Base-by-base conservation (phyloP, 371 early-diverging fungal species). In the Saksenaea oblongispora region DNA sequence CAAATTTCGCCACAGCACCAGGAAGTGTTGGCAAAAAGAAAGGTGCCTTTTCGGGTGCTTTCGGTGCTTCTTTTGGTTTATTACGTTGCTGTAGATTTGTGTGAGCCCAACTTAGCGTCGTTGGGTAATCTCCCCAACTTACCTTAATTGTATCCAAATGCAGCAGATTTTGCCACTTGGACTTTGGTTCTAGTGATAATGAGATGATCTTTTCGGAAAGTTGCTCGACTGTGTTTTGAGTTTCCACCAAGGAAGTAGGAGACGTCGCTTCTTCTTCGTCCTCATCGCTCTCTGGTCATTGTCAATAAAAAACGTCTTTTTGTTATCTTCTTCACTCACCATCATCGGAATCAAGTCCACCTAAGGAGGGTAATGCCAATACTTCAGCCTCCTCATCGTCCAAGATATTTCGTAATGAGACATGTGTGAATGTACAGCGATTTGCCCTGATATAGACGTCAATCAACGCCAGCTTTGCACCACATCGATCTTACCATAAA, bases 141-240 rank as follows among this genome's bases (percentile, higher is more conserved):
- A 85, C 87, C 79, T 97, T 96, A 81, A 97, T 95, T 5, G 90
- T 86, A 10, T 97, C 96, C 67, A 97, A 70, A 70, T 89, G 89
- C 47, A 98, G 73, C 56, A 98, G 74, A 31, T 86, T 92, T 67
- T 94, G 94, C 95, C 97, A 98, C 69, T 93, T 91, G 34, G 93
- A 86, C 70, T 87, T 83, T 13, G 96, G 94, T 44, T 88, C 81
- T 28, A 79, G 69, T 14, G 96, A 95, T 35, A 96, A 75, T 4
- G 90, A 91, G 55, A 98, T 88, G 93, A 96, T 86, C 56, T 87
- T 75, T 27, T 91, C 91, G 5, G 89, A 83, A 13, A 92, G 68
- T 62, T 90, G 90, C 63, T 90, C 92, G 3, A 83, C 74, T 5
- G 84, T 83, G 47, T 58, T 71, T 62, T 73, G 27, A 41, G 41